Percentiles rank a stretch among this genome's conserved stretches.
These are phyloP conservation scores for Colletotrichum coccodes DNA, from an alignment of 2,329 filamentous ascomycete species.

Conservation along the genomic window DNA sequence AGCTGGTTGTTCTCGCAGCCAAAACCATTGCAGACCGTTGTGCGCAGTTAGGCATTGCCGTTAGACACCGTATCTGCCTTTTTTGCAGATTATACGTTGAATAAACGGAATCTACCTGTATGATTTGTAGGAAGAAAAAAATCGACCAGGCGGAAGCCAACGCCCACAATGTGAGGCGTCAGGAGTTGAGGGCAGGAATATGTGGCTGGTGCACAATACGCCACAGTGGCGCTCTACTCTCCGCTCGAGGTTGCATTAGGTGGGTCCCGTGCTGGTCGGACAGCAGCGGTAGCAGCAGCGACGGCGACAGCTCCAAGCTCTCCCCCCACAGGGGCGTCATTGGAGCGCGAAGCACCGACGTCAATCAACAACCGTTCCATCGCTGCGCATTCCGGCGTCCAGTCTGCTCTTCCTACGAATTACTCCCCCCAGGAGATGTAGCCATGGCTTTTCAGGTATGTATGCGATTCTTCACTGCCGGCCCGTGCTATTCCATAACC, in stretches of 20 bases:
- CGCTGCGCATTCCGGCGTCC: neutral
- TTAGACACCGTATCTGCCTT: too few relatives aligned
- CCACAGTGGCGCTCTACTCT: neutral
- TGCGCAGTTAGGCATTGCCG: too few relatives aligned
- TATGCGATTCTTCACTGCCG: neutral
- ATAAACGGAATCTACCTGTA: too few relatives aligned
- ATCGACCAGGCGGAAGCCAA: too few relatives aligned
- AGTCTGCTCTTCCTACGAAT: neutral
- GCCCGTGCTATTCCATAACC: neutral
- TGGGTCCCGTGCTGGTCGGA: neutral
- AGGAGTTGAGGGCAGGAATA: too few relatives aligned
- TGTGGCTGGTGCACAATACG: neutral
- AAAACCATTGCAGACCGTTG: neutral
- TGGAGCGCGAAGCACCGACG: slow-evolving; percentile 31
- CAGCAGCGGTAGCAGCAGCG: slow-evolving; percentile 8
- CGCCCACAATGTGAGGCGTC: too few relatives aligned
- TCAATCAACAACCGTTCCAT: slow-evolving; percentile 16
- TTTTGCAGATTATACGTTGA: too few relatives aligned
- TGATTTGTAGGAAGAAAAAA: neutral
- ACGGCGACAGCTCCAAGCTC: slow-evolving; percentile 33
- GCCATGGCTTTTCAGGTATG: slow-evolving; percentile 35
- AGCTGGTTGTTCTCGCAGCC: too few relatives aligned
- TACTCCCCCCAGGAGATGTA: slow-evolving; percentile 29
- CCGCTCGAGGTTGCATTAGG: neutral
- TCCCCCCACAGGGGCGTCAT: slow-evolving; percentile 41